Evolutionary conservation across 257 asterid species (phyloP), one percentile per base, ranked within the genome.

Genomic region (Jaltomata sinuosa): DNA sequence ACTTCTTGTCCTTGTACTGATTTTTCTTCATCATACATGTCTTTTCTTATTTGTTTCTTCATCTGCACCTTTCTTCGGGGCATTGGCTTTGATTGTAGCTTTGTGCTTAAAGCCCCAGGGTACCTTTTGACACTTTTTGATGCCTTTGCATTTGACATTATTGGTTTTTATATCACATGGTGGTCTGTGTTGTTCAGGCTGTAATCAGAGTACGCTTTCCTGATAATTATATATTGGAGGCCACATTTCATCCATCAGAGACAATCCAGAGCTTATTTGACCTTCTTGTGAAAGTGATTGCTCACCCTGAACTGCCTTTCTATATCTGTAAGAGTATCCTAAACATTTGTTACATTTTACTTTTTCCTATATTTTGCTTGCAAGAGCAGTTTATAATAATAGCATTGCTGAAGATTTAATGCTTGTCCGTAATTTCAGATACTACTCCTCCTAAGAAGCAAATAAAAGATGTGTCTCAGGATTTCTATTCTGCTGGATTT

Each of bases 361-460:
- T 22, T 54, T 54, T 83, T n/a, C 72, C 29, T 27, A 61, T 71
- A 55, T 76, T 49, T 29, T 9, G 8, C 10, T 27, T 3, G 4
- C 25, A 11, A 25, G 61, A 45, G 61, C 27, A 47, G 42, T 76
- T 47, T 49, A 77, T 77, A 77, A 77, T 27, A 27, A 67, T 38
- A 21, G 77, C 50, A 85, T 53, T 50, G 82, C 85, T 79, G 36
- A 69, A 77, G 49, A 34, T 54, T 53, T 82, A 69, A 72, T 36
- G 15, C 77, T 80, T 86, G 50, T 77, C 50, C 40, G 9, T 80
- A 31, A 84, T 81, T 86, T 64, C 91, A 97, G 98, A 94, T 86
- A 97, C 99, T 12, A 92, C 99, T 16, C 99, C 99, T 81, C 99
- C 98, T 47, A 97, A 97, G 90, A 93, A 92, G 94, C 92, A 88